phyloP scores from a whole-genome alignment of 345 rosid genomes.

The Pistacia atlantica region DNA sequence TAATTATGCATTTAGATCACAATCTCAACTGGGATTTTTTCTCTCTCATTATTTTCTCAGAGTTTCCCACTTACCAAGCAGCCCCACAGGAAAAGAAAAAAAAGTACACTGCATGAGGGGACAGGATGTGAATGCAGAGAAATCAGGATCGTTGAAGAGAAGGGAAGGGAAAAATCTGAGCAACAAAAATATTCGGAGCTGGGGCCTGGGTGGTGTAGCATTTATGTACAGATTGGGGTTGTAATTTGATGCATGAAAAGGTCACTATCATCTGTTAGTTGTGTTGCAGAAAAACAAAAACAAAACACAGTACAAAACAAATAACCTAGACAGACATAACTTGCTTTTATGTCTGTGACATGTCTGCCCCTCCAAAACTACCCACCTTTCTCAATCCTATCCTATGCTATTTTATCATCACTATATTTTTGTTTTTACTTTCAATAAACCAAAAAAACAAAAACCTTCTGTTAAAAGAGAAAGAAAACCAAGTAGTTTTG shows the following conservation, averaged over 20 bases:
- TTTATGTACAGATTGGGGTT: slow-evolving; percentile 28
- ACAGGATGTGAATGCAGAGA: slow-evolving; percentile 21
- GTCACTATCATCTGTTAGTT: slow-evolving; percentile 62
- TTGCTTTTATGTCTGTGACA: slow-evolving; percentile 20
- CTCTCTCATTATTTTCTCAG: neutral
- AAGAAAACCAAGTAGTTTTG: too few relatives aligned
- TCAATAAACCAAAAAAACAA: too few relatives aligned
- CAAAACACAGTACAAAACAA: slow-evolving; percentile 17
- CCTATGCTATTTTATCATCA: too few relatives aligned
- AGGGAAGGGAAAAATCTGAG: slow-evolving; percentile 34
- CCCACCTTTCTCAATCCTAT: too few relatives aligned
- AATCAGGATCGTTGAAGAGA: slow-evolving; percentile 50
- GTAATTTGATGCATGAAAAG: slow-evolving; percentile 33
- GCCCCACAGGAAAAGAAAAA: neutral
- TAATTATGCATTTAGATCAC: slow-evolving; percentile 47
- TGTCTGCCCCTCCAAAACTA: slow-evolving; percentile 4
- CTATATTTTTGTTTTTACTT: too few relatives aligned
- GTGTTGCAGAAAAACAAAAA: slow-evolving; percentile 30
- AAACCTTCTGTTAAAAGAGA: too few relatives aligned
- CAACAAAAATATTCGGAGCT: slow-evolving; percentile 32
- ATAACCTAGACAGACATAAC: slow-evolving; percentile 8
- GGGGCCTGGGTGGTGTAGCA: slow-evolving; percentile 10
- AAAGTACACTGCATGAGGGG: slow-evolving; percentile 25
- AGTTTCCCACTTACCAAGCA: neutral
- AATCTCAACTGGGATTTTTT: slow-evolving; percentile 65